Conservation (phyloP, 768 basidiomycete genomes). For the Pluteus cervinus region DNA sequence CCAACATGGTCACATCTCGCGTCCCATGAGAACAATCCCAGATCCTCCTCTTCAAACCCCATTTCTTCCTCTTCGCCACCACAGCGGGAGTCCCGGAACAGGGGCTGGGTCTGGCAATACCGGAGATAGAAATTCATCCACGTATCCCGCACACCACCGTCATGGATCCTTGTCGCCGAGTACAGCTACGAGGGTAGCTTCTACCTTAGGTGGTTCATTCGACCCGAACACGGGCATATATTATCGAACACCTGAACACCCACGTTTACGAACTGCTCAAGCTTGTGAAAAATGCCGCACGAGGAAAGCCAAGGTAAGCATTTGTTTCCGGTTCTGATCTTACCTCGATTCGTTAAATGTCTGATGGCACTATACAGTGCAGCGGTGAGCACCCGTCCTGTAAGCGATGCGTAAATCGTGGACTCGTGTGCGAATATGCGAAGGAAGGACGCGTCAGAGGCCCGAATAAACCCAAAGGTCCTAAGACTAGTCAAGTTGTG, state of each 20-base stretch:
- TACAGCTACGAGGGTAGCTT: no score
- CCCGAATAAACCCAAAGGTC: conserved; percentile 55
- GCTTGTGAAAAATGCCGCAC: conserved; percentile 72
- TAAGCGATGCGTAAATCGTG: conserved; percentile 54
- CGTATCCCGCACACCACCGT: no score
- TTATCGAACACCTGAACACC: conserved; percentile 57
- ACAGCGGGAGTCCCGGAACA: no score
- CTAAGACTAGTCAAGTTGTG: no score
- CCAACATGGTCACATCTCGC: conserved; percentile 10
- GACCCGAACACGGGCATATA: conserved; percentile 64
- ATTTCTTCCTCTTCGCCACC: no score
- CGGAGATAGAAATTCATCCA: no score
- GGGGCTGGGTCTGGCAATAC: no score
- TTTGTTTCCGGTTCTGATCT: not conserved
- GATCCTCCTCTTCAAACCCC: no score
- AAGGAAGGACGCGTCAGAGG: conserved; percentile 60
- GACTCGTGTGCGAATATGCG: conserved; percentile 60
- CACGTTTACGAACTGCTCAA: conserved; percentile 63
- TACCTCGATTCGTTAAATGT: conserved; percentile 1
- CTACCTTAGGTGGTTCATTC: conserved; percentile 51
- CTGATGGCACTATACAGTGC: conserved; percentile 36
- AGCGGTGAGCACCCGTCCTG: conserved; percentile 68
- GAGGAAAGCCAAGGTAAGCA: conserved; percentile 66
- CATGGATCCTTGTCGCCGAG: no score
- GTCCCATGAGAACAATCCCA: no score